Base-by-base conservation (phyloP, 202 grass and related monocot species). In the Saccharum hybrid region DNA sequence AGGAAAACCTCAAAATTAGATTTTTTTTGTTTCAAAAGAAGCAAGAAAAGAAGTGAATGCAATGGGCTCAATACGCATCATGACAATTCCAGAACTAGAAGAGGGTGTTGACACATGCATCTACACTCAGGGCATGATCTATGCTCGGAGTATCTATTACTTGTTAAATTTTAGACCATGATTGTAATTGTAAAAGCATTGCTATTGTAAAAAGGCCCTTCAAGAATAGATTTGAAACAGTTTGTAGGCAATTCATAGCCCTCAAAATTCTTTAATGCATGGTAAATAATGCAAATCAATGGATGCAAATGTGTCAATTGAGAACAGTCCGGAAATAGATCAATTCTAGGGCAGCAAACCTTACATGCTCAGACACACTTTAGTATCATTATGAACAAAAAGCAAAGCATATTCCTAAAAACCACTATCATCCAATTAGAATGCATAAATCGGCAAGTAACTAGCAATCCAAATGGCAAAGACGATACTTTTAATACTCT, bases 101-200 rank as follows among this genome's bases (percentile, higher is more conserved):
- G 74, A 68, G 7, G 37, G 5, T 67, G 67, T 84, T 31, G 49
- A 49, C 69, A 75, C 19, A 86, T 68, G 41, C 48, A 75, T 68
- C 14, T 48, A 68, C 49, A 69, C 15, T 51, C 49, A 39, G 48
- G 28, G 48, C n/a, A 70, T 41, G 34, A 70, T 51, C 34, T 52
- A 36, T 19, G 80, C 3, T 57, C 8, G 6, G 4, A 78, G 79
- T 36, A 88, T 40, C 41, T 72, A 72, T 42, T 28, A 78, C 34
- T 3, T 26, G 40, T 11, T 63, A 52, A 43, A n/a, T 61, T 31
- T 18, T 40, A 54, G 7, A 71, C 10, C 61, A 75, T 37, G 56
- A 82, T 48, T 46, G 40, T 15, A 82, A 38, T 49, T 46, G 28
- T 15, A 82, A 49, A 63, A 51, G 19, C 28, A 64, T 64, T 26